Evolutionary conservation across 768 basidiomycete genomes (phyloP).

Genomic region (Mrakia blollopis): DNA sequence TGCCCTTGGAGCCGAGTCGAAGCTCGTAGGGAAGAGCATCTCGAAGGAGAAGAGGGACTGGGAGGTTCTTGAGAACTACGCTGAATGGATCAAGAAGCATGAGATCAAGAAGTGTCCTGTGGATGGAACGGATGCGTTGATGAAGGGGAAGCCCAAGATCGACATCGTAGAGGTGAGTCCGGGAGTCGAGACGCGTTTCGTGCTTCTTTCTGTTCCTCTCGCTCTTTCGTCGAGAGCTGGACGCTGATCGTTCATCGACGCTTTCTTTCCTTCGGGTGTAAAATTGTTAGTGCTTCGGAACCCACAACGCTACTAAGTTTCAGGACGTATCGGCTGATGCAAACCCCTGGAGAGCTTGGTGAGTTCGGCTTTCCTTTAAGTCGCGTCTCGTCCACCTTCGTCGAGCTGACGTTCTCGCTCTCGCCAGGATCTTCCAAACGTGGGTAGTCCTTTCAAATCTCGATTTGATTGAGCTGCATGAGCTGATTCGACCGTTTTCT

Average conservation of each 20-base stretch:
- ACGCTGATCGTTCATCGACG: no score
- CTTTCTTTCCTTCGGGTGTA: not conserved
- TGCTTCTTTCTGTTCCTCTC: constrained; percentile 38
- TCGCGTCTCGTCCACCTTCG: constrained; percentile 31
- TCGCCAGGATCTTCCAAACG: constrained; percentile 18
- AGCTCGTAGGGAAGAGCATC: constrained; percentile 23
- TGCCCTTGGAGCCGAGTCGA: constrained; percentile 33
- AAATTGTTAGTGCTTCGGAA: constrained; percentile 70
- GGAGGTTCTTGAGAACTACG: constrained; percentile 55
- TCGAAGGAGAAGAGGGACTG: constrained; percentile 19
- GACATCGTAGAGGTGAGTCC: constrained; percentile 50
- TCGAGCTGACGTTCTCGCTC: not conserved
- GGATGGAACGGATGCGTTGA: constrained; percentile 1
- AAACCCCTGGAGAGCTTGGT: constrained; percentile 73
- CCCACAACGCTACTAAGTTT: constrained; percentile 64
- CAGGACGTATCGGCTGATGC: constrained; percentile 59
- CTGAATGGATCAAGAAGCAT: constrained; percentile 60
- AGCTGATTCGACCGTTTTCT: not conserved
- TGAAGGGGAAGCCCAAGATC: constrained; percentile 37
- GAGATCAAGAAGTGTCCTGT: constrained; percentile 58
- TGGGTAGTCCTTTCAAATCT: not conserved
- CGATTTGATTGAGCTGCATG: not conserved
- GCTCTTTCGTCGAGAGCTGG: not conserved
- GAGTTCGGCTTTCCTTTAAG: not conserved
- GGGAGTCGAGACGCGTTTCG: no score